Conservation (phyloP, 352 stramenopile species). For the Phytophthora cryptogea region DNA sequence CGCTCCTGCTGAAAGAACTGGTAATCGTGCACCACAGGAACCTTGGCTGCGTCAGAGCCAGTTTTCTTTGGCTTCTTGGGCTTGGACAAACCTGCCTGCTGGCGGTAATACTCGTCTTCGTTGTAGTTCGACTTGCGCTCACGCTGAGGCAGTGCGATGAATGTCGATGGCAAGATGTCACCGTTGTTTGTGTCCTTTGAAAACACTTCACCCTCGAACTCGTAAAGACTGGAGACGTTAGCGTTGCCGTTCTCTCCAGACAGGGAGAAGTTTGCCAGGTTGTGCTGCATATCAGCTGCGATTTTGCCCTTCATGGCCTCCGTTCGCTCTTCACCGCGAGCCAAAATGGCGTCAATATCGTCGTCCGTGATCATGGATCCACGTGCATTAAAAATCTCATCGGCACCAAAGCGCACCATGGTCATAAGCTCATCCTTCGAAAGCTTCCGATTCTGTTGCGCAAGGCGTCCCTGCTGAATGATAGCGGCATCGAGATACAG, state of each 20-base stretch:
- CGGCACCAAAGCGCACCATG: constrained; percentile 92
- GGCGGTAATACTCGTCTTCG: constrained; percentile 97
- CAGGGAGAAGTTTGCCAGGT: constrained; percentile 96
- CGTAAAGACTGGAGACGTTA: constrained; percentile 84
- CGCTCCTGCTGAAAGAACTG: constrained; percentile 94
- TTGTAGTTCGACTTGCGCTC: constrained; percentile 95
- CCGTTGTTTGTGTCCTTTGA: constrained; percentile 86
- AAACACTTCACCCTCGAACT: constrained; percentile 90
- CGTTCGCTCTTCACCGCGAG: constrained; percentile 91
- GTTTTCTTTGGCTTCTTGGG: constrained; percentile 89
- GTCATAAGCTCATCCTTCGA: constrained; percentile 98
- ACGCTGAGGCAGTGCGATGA: constrained; percentile 84
- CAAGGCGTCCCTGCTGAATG: constrained; percentile 98
- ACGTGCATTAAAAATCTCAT: constrained; percentile 90
- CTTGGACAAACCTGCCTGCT: constrained; percentile 82
- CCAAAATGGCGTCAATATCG: constrained; percentile 92
- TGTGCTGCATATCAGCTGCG: constrained; percentile 93
- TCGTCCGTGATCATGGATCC: constrained; percentile 92
- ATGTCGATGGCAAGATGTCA: constrained; percentile 88
- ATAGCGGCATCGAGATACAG: constrained; percentile 98
- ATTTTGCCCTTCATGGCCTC: constrained; percentile 90
- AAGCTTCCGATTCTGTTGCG: constrained; percentile 91
- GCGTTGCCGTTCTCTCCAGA: constrained; percentile 82
- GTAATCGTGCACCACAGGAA: constrained; percentile 94
- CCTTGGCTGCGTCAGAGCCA: constrained; percentile 87